Base-by-base conservation (phyloP, 2,329 filamentous ascomycete species). In the Fusarium subtropicale region DNA sequence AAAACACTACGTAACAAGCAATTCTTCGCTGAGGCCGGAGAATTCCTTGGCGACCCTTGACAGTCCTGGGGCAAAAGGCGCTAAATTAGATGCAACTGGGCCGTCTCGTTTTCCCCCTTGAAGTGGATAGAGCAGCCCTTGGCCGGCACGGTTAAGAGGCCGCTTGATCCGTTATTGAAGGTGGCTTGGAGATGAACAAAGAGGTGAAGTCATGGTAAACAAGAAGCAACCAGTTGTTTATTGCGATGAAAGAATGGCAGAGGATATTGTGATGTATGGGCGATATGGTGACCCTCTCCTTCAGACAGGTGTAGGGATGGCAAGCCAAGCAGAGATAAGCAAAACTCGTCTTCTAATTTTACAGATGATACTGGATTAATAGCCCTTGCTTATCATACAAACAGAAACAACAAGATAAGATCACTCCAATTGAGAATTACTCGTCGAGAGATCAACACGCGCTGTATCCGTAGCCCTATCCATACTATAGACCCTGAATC, bases 1-100 rank as follows among this genome's bases (percentile, higher is more conserved):
- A 28, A 52, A 52, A 52, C 48, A 52, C 48, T 52, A 65, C 31
- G 28, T 41, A 65, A 53, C 22, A 51, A 46, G 60, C 36, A 65
- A 65, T 65, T 65, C 47, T 65, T 66, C 45, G 54, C 42, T 33
- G 31, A 38, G 62, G 54, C 61, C n/a, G 34, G 47, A 36, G 26
- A 65, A 55, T 65, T 45, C 61, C 54, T 65, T 65, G 60, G 60
- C 46, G 42, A 36, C 41, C 51, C 51, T 36, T n/a, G 31, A 33
- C 28, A 28, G 46, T 18, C 48, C 33, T 51, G 48, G 48, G 33
- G 34, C 44, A 53, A 24, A 13, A 47, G 45, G 16, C 62, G 47
- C 61, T 65, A 65, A 60, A 64, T 56, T 68, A 58, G 67, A 53
- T 68, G 63, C 26, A 26, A 52, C 66, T 41, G 45, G 64, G 48